Conservation (phyloP, 179 eudicot species). For the Vitellaria paradoxa region DNA sequence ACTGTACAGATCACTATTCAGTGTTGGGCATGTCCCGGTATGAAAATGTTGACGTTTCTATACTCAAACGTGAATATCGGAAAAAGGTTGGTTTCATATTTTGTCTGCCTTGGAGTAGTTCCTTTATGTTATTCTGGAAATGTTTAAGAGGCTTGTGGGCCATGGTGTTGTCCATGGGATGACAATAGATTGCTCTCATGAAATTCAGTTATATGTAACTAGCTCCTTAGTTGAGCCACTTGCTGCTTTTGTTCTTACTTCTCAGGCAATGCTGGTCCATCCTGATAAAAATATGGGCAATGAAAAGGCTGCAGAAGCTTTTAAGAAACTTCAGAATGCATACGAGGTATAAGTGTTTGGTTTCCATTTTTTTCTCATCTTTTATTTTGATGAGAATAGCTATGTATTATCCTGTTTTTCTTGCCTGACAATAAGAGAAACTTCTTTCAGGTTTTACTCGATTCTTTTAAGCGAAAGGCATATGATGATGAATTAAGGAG, state of each 20-base stretch:
- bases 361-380: slow-evolving; percentile 5
- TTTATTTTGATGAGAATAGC: not conserved
- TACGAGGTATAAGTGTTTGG: slow-evolving; percentile 61
- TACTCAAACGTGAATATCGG: slow-evolving; percentile 80
- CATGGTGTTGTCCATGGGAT: not conserved
- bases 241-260: slow-evolving; percentile 9
- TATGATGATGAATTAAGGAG: slow-evolving; percentile 91
- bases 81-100: slow-evolving; percentile 57
- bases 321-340: slow-evolving; percentile 96
- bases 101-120: not conserved
- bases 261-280: slow-evolving; percentile 97
- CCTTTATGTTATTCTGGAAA: not conserved
- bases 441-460: slow-evolving; percentile 60
- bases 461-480: slow-evolving; percentile 73
- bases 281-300: slow-evolving; percentile 99
- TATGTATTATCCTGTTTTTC: slow-evolving; percentile 6
- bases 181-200: not conserved
- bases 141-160: not conserved
- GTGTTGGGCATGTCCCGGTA: slow-evolving; percentile 78
- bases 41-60: slow-evolving; percentile 60
- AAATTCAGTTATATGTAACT: not conserved
- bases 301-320: slow-evolving; percentile 99
- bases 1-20: slow-evolving; percentile 88
- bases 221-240: not conserved
- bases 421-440: slow-evolving; percentile 6